Evolutionary conservation across 2,329 filamentous ascomycete species (phyloP), one percentile per base, ranked within the genome.

Genomic region (Microdochium nivale): DNA sequence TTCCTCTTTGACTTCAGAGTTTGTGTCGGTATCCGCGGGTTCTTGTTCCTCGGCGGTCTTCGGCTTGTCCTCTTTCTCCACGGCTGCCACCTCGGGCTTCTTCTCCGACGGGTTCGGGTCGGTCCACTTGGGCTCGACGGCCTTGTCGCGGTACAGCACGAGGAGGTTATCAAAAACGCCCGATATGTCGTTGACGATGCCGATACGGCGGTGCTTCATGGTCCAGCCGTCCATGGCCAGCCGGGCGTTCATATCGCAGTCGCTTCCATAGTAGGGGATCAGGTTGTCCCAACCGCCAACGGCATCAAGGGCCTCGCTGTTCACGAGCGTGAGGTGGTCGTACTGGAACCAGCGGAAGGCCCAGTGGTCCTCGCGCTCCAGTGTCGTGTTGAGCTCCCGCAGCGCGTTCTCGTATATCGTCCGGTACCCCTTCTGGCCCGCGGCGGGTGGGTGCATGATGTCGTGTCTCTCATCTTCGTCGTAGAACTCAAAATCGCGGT

Each of bases 191-290:
- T 67, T 70, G 23, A 73, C 66, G 13, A 68, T 65, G 5, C 68
- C 69, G 19, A 62, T 62, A 19, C 62, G 59, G 21, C 56, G 59
- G 51, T 69, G 62, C 23, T 60, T 58, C 50, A 65, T 68, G 5
- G 58, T 63, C 58, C 65, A 68, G 0, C 66, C 65, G 37, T 64
- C 64, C 67, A 73, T 70, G 24, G 57, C 59, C 11, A 74, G 53
- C 43, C 70, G 63, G 2, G 62, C 65, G 52, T 75, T 70, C 66
- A 74, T 69, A 53, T 76, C 73, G 59, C 72, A 78, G 58, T 78
- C 75, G 30, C 70, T 73, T 47, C 64, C 67, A 54, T 78, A 78
- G 54, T 73, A 78, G 1, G 75, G 73, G 51, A 80, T 76, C 55
- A 74, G 61, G 2, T 70, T 70, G 57, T 79, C 77, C 72, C 75